A percentile compares a stretch with the other conserved stretches of the same genome.
These are phyloP conservation scores for Pisolithus thermaeus DNA, from an alignment of 1,284 basidiomycete species.

Conservation along the genomic window DNA sequence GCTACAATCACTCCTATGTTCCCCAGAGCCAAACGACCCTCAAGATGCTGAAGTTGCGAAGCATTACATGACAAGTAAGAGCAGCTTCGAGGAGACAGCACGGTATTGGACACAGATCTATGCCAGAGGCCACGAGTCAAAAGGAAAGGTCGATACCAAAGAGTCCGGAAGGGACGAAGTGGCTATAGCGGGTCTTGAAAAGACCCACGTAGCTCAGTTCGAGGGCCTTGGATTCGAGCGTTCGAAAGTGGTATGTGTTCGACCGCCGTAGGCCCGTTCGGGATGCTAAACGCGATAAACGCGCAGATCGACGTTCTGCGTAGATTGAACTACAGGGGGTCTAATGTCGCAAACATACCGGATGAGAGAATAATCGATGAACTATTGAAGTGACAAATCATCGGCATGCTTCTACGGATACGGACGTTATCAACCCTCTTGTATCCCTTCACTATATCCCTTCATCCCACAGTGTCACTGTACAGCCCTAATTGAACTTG, in stretches of 20 bases:
- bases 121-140: constrained; percentile 63
- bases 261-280: not conserved
- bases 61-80: constrained; percentile 86
- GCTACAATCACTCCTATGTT: constrained; percentile 91
- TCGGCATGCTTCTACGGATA: constrained; percentile 24
- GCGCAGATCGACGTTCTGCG: constrained; percentile 81
- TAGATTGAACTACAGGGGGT: constrained; percentile 87
- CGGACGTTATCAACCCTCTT: constrained; percentile 14
- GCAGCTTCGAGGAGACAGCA: constrained; percentile 89
- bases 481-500: constrained; percentile 18
- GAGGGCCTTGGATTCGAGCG: constrained; percentile 69
- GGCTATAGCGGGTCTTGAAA: constrained; percentile 70
- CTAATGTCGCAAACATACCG: constrained; percentile 53
- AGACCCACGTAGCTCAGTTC: constrained; percentile 70
- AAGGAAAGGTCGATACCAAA: constrained; percentile 31
- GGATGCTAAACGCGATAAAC: not conserved
- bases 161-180: constrained; percentile 48
- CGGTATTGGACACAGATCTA: constrained; percentile 92
- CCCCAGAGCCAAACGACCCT: constrained; percentile 94
- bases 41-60: constrained; percentile 99
- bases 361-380: constrained; percentile 59
- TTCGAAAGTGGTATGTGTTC: constrained; percentile 64
- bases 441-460: constrained; percentile 18
- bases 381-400: constrained; percentile 39
- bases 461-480: constrained; percentile 17